These are phyloP conservation scores for Fagus sylvatica DNA, from an alignment of 306 rosid genomes.

Conservation along the genomic window DNA sequence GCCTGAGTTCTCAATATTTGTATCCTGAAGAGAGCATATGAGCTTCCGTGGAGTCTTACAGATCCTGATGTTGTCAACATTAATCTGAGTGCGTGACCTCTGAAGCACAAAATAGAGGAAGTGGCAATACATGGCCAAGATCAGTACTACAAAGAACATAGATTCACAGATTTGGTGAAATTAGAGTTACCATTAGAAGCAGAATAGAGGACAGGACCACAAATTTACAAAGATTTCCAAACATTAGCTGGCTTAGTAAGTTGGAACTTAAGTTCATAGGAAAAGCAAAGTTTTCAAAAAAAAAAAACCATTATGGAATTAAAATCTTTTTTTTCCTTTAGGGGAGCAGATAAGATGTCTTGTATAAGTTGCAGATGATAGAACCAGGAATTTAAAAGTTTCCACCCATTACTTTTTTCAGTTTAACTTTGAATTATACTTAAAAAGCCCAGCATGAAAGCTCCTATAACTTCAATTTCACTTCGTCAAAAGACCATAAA, in stretches of 20 bases:
- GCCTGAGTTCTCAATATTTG: slow-evolving; percentile 37
- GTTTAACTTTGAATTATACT: not conserved
- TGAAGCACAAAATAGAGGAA: slow-evolving; percentile 33
- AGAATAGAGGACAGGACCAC: slow-evolving; percentile 6
- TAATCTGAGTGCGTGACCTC: slow-evolving; percentile 49
- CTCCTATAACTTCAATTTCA: not conserved
- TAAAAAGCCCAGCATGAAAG: not conserved
- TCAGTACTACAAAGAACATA: slow-evolving; percentile 1
- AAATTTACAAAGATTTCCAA: not conserved
- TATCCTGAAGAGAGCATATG: slow-evolving; percentile 76
- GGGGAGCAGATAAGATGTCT: not conserved
- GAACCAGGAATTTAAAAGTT: too few species aligned
- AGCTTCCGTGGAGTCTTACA: slow-evolving; percentile 74
- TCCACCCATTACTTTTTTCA: not conserved
- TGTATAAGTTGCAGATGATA: not conserved
- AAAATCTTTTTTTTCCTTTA: not conserved
- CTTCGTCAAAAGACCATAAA: not conserved
- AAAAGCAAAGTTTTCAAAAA: slow-evolving; percentile 1
- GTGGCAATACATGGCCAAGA: slow-evolving; percentile 7
- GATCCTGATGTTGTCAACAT: slow-evolving; percentile 45
- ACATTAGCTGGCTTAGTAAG: not conserved
- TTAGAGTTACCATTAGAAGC: slow-evolving; percentile 8
- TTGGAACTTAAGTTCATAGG: not conserved
- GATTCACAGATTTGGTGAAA: slow-evolving; percentile 6
- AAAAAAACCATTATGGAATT: not conserved